Evolutionary conservation across 2,329 filamentous ascomycete species (phyloP).

Genomic region (Cladosporium sp.): DNA sequence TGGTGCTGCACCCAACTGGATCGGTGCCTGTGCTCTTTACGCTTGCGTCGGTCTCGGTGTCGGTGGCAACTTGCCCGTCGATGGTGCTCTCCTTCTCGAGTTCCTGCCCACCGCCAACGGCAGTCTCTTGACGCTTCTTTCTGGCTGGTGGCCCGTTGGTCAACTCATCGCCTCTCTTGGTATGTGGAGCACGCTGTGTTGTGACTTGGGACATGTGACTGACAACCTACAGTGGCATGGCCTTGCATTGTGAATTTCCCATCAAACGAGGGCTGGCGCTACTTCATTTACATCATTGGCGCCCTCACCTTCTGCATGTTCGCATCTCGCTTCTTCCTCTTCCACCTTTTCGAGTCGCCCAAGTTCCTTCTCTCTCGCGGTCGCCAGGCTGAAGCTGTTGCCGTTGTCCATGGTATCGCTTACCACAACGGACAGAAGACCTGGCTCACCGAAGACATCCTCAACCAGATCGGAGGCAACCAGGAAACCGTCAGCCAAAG

Average conservation of each 20-base stretch:
- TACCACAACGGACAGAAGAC: slow-evolving; percentile 57
- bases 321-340: slow-evolving; percentile 70
- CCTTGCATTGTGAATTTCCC: slow-evolving; percentile 31
- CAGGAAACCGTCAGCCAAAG: slow-evolving; percentile 45
- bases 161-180: slow-evolving; percentile 66
- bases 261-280: slow-evolving; percentile 69
- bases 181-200: background rate
- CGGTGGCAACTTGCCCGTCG: slow-evolving; percentile 69
- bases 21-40: slow-evolving; percentile 34
- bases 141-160: slow-evolving; percentile 81
- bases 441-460: slow-evolving; percentile 69
- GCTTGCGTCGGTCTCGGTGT: slow-evolving; percentile 44
- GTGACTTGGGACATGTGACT: background rate
- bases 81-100: slow-evolving; percentile 77
- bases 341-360: slow-evolving; percentile 79
- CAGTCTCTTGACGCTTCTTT: slow-evolving; percentile 76
- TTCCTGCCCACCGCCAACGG: slow-evolving; percentile 64
- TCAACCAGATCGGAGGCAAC: slow-evolving; percentile 52
- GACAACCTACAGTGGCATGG: slow-evolving; percentile 19
- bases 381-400: slow-evolving; percentile 72
- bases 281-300: slow-evolving; percentile 67
- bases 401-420: slow-evolving; percentile 74
- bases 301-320: slow-evolving; percentile 74
- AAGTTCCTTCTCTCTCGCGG: slow-evolving; percentile 77
- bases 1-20: slow-evolving; percentile 63